phyloP scores from a whole-genome alignment of 2,329 filamentous ascomycete genomes.

The Pseudocercospora ulei region DNA sequence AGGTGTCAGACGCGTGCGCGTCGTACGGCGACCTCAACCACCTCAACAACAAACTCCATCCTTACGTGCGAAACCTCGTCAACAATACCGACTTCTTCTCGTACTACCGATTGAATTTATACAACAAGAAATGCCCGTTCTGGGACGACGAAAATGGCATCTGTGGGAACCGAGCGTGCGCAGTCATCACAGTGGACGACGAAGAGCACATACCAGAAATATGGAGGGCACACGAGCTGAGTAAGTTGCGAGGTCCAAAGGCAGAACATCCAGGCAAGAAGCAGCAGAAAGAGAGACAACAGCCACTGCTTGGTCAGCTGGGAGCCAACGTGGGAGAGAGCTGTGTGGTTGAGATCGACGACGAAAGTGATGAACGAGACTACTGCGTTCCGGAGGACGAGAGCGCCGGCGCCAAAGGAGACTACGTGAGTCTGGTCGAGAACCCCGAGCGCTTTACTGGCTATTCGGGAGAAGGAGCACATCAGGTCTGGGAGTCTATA shows the following conservation, averaged over 20 bases:
- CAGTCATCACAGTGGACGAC: conserved; percentile 87
- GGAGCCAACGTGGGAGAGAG: conserved; percentile 86
- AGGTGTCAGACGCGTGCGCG: conserved; percentile 87
- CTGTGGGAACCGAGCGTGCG: conserved; percentile 94
- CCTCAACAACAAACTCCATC: conserved; percentile 67
- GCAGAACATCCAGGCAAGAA: conserved; percentile 77
- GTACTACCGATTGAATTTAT: conserved; percentile 90
- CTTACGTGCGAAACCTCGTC: conserved; percentile 69
- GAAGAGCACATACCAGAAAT: conserved; percentile 86
- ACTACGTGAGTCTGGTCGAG: conserved; percentile 87
- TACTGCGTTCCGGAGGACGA: conserved; percentile 97
- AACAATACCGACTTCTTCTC: conserved; percentile 93
- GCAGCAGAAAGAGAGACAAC: conserved; percentile 59
- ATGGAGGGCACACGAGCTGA: conserved; percentile 85
- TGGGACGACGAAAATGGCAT: conserved; percentile 89
- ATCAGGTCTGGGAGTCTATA: conserved; percentile 91
- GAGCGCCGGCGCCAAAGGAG: conserved; percentile 72
- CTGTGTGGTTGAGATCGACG: conserved; percentile 94
- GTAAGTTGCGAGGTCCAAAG: conserved; percentile 81
- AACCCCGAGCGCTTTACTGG: conserved; percentile 96
- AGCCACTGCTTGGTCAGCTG: conserved; percentile 69
- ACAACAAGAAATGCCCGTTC: conserved; percentile 88
- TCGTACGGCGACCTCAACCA: conserved; percentile 84
- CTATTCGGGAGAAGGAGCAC: conserved; percentile 72
- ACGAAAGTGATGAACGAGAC: conserved; percentile 91